Conservation (phyloP, 495 filamentous ascomycete genomes). For the Parmelia sp. region DNA sequence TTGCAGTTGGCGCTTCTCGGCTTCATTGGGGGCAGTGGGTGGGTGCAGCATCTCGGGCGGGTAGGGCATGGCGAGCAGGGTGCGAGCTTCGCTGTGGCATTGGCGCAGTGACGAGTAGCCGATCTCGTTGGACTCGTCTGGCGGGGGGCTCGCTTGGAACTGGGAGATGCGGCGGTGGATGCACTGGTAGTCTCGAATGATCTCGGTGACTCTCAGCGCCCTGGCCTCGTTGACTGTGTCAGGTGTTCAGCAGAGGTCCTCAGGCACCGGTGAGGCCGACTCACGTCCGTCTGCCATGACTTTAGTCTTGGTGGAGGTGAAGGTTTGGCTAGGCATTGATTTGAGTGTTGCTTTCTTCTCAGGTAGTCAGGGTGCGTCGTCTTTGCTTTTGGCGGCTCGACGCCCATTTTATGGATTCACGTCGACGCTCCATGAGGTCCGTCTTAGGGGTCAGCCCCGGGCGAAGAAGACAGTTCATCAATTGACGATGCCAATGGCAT, state of each 20-base stretch:
- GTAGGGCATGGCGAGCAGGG: constrained; percentile 65
- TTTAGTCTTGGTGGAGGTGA: constrained; percentile 15
- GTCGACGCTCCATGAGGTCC: background rate
- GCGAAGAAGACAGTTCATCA: background rate
- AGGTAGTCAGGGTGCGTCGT: background rate
- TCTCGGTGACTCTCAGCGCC: constrained; percentile 71
- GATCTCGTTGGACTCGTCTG: constrained; percentile 69
- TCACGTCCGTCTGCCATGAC: constrained; percentile 53
- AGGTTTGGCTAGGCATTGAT: constrained; percentile 10
- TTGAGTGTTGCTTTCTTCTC: background rate
- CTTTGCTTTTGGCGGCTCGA: background rate
- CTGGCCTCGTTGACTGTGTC: constrained; percentile 74
- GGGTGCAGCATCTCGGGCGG: constrained; percentile 47
- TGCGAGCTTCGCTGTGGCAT: constrained; percentile 66
- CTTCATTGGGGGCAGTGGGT: constrained; percentile 55
- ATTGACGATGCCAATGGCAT: background rate
- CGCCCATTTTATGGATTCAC: constrained; percentile 9
- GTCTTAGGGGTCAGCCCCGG: background rate
- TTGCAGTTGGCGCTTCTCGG: constrained; percentile 66
- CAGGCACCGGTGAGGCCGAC: constrained; percentile 2
- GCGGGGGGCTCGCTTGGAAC: constrained; percentile 49
- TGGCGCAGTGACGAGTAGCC: constrained; percentile 72
- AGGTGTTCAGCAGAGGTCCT: constrained; percentile 1
- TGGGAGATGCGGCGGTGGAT: constrained; percentile 75
- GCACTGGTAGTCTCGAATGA: constrained; percentile 78